These are phyloP conservation scores for Raphanus sativus DNA, from an alignment of 345 rosid genomes.

Conservation along the genomic window DNA sequence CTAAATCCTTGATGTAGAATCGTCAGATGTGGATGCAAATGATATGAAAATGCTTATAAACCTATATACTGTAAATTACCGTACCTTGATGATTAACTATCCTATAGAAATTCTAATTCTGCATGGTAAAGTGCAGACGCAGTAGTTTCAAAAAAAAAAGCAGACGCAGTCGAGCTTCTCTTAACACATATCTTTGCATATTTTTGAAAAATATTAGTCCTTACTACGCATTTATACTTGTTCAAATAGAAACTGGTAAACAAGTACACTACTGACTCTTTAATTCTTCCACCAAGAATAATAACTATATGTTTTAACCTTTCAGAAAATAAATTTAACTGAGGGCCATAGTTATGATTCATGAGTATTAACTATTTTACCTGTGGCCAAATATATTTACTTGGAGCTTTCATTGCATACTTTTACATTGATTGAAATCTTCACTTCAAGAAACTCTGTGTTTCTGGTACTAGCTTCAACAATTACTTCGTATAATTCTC, in stretches of 20 bases:
- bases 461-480: neutral
- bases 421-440: neutral
- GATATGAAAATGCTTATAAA: neutral
- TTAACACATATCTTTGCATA: neutral
- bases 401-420: slow-evolving; percentile 16
- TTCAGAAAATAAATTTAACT: neutral
- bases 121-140: neutral
- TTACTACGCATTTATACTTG: slow-evolving; percentile 20
- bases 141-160: neutral
- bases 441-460: neutral
- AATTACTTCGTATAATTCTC: neutral
- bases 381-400: neutral
- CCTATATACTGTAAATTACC: neutral
- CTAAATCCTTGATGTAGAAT: neutral
- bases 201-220: neutral
- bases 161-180: neutral
- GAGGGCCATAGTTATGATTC: neutral
- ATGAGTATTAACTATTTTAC: neutral
- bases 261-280: slow-evolving; percentile 27
- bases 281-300: slow-evolving; percentile 31
- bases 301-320: neutral
- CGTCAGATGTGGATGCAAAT: neutral
- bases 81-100: neutral
- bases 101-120: neutral
- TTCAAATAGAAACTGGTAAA: slow-evolving; percentile 31